A percentile compares a stretch with the other conserved stretches of the same genome.
phyloP scores from a whole-genome alignment of 306 rosid genomes.

The Cicer bijugum region DNA sequence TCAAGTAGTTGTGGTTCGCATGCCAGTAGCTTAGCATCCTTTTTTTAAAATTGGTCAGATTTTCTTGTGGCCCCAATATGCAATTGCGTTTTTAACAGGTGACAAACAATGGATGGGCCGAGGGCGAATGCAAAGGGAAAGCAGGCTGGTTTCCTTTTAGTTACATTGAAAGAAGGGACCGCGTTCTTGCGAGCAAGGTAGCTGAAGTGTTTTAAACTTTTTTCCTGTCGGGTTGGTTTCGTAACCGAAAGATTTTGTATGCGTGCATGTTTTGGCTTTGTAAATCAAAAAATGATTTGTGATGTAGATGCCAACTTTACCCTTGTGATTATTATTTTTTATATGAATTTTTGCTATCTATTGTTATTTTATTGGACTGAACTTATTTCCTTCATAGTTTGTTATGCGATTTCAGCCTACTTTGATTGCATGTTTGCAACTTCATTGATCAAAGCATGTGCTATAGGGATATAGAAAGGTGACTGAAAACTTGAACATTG shows the following conservation, averaged over 20 bases:
- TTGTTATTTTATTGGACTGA: constrained; percentile 27
- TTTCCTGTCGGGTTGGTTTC: constrained; percentile 35
- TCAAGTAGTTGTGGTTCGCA: constrained; percentile 23
- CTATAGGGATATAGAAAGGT: neutral
- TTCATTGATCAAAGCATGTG: constrained; percentile 9
- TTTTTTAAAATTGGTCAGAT: constrained; percentile 18
- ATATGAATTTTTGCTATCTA: constrained; percentile 11
- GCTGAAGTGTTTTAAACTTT: constrained; percentile 64
- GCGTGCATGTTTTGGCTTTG: constrained; percentile 43
- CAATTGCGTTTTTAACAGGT: constrained; percentile 52
- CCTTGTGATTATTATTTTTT: constrained; percentile 37
- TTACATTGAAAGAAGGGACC: constrained; percentile 70
- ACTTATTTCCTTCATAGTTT: constrained; percentile 6
- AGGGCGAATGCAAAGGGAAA: constrained; percentile 87
- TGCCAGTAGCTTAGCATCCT: constrained; percentile 26
- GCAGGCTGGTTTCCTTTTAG: constrained; percentile 88
- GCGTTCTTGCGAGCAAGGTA: constrained; percentile 90
- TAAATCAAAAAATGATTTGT: constrained; percentile 45
- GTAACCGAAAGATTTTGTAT: constrained; percentile 43
- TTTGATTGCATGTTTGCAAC: neutral
- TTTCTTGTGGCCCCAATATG: constrained; percentile 35
- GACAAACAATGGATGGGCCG: constrained; percentile 76
- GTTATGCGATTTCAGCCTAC: constrained; percentile 7
- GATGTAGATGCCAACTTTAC: constrained; percentile 46
- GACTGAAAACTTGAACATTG: neutral